Percentiles rank a stretch among this genome's conserved stretches.
Conservation (phyloP, 176 grass and related monocot genomes). For the Triticum timopheevii region DNA sequence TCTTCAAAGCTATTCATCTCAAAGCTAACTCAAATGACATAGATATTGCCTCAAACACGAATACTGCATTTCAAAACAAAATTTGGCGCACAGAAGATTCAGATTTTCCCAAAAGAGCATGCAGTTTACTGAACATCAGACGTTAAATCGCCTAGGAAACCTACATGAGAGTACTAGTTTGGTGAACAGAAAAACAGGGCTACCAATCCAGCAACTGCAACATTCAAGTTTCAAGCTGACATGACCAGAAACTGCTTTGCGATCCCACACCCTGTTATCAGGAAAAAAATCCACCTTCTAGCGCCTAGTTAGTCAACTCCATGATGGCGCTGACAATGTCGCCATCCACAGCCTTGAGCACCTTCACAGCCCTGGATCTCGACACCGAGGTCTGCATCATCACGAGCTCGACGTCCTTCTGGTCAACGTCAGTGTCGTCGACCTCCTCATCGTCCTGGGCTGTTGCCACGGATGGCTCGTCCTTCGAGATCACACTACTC, state of each 20-base stretch:
- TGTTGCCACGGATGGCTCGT: background rate
- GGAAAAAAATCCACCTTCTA: background rate
- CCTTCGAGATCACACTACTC: constrained; percentile 5
- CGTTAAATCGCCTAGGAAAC: too few relatives aligned
- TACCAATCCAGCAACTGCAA: too few relatives aligned
- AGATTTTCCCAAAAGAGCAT: too few relatives aligned
- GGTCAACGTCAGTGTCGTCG: constrained; percentile 5
- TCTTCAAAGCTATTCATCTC: too few relatives aligned
- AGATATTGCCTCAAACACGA: too few relatives aligned
- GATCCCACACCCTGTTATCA: background rate
- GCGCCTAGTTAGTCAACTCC: constrained; percentile 21
- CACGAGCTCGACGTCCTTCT: constrained; percentile 19
- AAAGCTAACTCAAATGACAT: too few relatives aligned
- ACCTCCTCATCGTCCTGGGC: constrained; percentile 21
- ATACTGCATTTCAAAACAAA: too few relatives aligned
- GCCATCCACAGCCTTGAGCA: constrained; percentile 11
- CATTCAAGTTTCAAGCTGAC: too few relatives aligned
- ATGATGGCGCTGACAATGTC: constrained; percentile 23
- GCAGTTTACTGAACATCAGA: too few relatives aligned
- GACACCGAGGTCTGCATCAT: background rate
- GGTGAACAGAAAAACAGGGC: too few relatives aligned
- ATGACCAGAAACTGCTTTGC: background rate
- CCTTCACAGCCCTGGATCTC: constrained; percentile 22
- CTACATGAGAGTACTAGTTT: too few relatives aligned
- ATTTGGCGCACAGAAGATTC: too few relatives aligned